Conservation (phyloP, 2,329 filamentous ascomycete species). For the Cladosporium sp. region DNA sequence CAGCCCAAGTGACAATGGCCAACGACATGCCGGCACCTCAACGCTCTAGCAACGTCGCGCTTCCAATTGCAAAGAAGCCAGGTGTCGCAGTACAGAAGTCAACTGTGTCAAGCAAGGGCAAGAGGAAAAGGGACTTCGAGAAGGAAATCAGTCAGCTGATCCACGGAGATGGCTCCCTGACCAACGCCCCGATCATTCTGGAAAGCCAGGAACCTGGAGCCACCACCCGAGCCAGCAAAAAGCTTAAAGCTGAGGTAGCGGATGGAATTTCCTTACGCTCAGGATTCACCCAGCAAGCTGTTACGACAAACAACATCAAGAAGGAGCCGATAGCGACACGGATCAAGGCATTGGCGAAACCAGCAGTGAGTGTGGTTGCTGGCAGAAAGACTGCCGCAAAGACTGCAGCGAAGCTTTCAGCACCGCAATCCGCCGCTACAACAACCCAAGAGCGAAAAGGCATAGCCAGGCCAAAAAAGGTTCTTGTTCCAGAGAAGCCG, state of each 20-base stretch:
- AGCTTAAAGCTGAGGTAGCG: background rate
- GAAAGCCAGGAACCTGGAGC: background rate
- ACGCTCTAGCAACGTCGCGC: background rate
- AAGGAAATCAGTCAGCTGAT: slow-evolving; percentile 9
- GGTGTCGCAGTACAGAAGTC: background rate
- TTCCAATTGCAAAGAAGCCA: background rate
- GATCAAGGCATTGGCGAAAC: background rate
- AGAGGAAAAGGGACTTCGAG: background rate
- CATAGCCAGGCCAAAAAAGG: background rate
- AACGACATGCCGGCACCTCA: background rate
- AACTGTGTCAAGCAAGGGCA: background rate
- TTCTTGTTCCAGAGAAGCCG: background rate
- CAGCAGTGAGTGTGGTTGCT: background rate
- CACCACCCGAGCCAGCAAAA: background rate
- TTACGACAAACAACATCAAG: background rate
- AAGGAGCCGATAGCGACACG: background rate
- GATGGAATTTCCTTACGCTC: background rate
- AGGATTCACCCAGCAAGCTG: background rate
- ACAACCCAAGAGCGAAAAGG: background rate
- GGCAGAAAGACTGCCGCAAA: background rate
- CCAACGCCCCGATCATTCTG: background rate
- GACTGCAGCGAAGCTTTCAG: background rate
- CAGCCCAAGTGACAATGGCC: background rate
- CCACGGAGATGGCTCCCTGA: background rate
- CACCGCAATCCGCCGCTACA: background rate